Evolutionary conservation across 2,329 filamentous ascomycete species (phyloP).

Genomic region (Metarhizium guizhouense): DNA sequence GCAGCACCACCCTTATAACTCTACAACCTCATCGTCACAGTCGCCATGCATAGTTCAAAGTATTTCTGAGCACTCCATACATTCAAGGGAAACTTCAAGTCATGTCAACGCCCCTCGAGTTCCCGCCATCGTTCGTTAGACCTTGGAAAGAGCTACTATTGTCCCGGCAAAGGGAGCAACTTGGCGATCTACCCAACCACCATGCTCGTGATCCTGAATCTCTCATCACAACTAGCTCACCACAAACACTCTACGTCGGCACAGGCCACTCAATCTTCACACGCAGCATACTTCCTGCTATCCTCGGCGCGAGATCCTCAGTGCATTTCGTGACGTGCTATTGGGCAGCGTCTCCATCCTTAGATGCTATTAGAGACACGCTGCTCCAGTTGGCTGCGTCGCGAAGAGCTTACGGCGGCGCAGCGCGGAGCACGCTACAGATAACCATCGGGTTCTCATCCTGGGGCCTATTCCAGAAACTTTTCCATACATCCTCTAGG

Average conservation of each 20-base stretch:
- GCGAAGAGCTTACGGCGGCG: constrained; percentile 16
- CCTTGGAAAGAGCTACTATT: constrained; percentile 27
- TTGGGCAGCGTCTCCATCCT: constrained; percentile 60
- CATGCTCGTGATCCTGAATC: constrained; percentile 31
- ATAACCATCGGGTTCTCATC: constrained; percentile 73
- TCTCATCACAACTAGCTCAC: constrained; percentile 39
- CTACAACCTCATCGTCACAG: not conserved
- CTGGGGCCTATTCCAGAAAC: constrained; percentile 60
- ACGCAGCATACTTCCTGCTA: constrained; percentile 48
- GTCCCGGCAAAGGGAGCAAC: constrained; percentile 23
- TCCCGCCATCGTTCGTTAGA: constrained; percentile 28
- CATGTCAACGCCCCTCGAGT: constrained; percentile 11
- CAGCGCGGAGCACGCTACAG: constrained; percentile 31
- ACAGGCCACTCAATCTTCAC: constrained; percentile 50
- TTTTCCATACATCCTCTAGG: constrained; percentile 59
- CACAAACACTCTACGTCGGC: constrained; percentile 42
- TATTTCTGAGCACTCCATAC: not conserved
- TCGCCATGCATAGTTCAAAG: not conserved
- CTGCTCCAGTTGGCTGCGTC: constrained; percentile 49
- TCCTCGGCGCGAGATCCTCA: constrained; percentile 52
- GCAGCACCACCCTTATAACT: not conserved
- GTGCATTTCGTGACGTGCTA: constrained; percentile 76
- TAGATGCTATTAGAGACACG: constrained; percentile 46
- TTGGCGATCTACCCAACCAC: constrained; percentile 39
- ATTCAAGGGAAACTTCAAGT: not conserved